Evolutionary conservation across 1,284 basidiomycete genomes (phyloP).

Genomic region (Irpex sp.): DNA sequence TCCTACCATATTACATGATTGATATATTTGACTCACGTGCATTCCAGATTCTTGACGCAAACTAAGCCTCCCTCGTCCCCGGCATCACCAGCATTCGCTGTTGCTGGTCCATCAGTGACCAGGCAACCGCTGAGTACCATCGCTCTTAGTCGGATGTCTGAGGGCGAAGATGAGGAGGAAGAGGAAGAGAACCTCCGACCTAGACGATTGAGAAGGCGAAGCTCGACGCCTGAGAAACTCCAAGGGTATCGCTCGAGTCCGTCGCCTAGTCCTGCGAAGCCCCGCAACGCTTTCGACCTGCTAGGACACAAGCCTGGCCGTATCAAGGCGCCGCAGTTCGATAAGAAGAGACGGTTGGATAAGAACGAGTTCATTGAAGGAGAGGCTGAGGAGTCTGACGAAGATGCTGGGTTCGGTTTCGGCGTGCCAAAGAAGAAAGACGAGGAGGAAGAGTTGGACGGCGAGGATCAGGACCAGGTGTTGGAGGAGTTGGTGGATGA

Average conservation of each 20-base stretch:
- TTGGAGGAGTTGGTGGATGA: slow-evolving; percentile 60
- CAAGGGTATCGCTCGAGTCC: slow-evolving; percentile 12
- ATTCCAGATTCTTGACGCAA: slow-evolving; percentile 65
- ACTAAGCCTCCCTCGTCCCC: slow-evolving; percentile 38
- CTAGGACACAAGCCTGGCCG: slow-evolving; percentile 20
- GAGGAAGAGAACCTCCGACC: slow-evolving; percentile 9
- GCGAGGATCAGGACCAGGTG: slow-evolving; percentile 49
- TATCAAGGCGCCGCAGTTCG: slow-evolving; percentile 29
- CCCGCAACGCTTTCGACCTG: slow-evolving; percentile 24
- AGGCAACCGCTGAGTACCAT: slow-evolving; percentile 18
- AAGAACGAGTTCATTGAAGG: slow-evolving; percentile 57
- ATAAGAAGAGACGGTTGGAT: slow-evolving; percentile 26
- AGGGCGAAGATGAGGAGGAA: slow-evolving; percentile 12
- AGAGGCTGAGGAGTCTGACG: slow-evolving; percentile 72
- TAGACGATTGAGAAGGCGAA: not conserved
- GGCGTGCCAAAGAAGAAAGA: slow-evolving; percentile 33
- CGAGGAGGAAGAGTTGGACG: slow-evolving; percentile 53
- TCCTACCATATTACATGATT: not conserved
- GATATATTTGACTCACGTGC: slow-evolving; percentile 5
- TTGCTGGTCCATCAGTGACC: not conserved
- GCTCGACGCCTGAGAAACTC: slow-evolving; percentile 1
- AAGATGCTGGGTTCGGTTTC: slow-evolving; percentile 61
- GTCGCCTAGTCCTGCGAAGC: slow-evolving; percentile 21
- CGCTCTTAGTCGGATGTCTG: slow-evolving; percentile 1
- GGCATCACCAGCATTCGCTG: not conserved